A percentile compares a stretch with the other conserved stretches of the same genome.
Evolutionary conservation across 2,329 filamentous ascomycete species (phyloP).

Genomic region (Clarireedia hainanense): DNA sequence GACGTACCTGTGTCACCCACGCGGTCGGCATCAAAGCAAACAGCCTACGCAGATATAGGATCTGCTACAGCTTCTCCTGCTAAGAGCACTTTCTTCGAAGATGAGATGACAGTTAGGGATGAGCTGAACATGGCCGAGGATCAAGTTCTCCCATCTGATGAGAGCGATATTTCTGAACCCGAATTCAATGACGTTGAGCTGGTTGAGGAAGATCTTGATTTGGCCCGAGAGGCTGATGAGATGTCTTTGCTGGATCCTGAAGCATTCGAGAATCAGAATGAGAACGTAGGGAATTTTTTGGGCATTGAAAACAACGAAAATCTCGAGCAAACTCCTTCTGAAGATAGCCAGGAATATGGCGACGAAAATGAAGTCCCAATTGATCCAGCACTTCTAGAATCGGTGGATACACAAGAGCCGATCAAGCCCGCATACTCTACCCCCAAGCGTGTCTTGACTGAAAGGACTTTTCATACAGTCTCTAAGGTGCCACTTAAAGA

Average conservation of each 20-base stretch:
- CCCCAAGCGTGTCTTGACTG: conserved; percentile 22
- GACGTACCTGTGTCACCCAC: conserved; percentile 14
- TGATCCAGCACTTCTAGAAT: conserved; percentile 38
- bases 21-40: background rate
- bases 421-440: conserved; percentile 16
- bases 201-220: conserved; percentile 48
- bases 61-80: conserved; percentile 21
- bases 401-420: conserved; percentile 4
- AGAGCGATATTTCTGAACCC: conserved; percentile 18
- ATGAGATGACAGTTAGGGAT: conserved; percentile 47
- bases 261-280: conserved; percentile 10
- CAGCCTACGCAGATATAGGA: background rate
- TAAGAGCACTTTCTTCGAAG: conserved; percentile 50
- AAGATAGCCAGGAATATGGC: conserved; percentile 57
- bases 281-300: background rate
- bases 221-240: conserved; percentile 51
- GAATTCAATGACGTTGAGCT: conserved; percentile 40
- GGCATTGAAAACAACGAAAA: background rate
- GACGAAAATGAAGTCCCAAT: conserved; percentile 57
- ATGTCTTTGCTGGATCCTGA: conserved; percentile 46
- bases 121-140: conserved; percentile 29
- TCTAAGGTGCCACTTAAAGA: conserved; percentile 72
- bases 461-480: conserved; percentile 57
- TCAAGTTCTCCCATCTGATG: conserved; percentile 25
- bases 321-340: conserved; percentile 43